Conservation (phyloP, 352 stramenopile genomes). For the Stramenopiles sp. region DNA sequence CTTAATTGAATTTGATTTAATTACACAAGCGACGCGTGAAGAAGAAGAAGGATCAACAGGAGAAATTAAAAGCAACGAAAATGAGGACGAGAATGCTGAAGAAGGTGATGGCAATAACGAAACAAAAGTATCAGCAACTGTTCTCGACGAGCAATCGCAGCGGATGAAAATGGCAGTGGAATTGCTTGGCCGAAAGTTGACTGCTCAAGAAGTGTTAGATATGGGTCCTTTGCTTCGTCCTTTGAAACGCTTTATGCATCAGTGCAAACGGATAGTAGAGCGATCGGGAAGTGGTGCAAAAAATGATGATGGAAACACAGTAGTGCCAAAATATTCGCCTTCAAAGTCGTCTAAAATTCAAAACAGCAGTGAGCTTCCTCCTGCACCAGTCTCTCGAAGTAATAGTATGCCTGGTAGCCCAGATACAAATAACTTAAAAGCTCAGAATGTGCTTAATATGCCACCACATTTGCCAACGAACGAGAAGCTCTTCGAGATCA, state of each 20-base stretch:
- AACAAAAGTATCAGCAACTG: background rate
- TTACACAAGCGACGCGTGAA: background rate
- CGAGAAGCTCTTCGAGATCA: conserved; percentile 3
- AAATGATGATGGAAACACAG: background rate
- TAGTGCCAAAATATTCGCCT: background rate
- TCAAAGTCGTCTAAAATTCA: background rate
- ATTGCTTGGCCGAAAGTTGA: background rate
- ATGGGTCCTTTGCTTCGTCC: conserved; percentile 20
- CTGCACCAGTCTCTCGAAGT: background rate
- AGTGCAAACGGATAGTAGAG: conserved; percentile 4
- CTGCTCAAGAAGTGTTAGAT: conserved; percentile 17
- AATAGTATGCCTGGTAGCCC: background rate
- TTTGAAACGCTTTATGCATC: conserved; percentile 17
- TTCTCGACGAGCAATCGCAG: background rate
- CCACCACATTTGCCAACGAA: background rate
- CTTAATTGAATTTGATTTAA: conserved; percentile 53
- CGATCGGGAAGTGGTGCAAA: background rate
- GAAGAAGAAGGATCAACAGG: background rate
- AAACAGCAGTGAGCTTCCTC: background rate
- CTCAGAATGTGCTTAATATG: background rate
- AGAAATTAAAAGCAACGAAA: background rate
- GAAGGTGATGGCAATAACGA: background rate
- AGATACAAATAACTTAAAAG: background rate
- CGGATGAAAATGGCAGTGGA: conserved; percentile 11
- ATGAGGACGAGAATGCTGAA: background rate